Percentiles rank a stretch among this genome's conserved stretches.
Evolutionary conservation across 768 basidiomycete species (phyloP).

Genomic region (Russula compacta): DNA sequence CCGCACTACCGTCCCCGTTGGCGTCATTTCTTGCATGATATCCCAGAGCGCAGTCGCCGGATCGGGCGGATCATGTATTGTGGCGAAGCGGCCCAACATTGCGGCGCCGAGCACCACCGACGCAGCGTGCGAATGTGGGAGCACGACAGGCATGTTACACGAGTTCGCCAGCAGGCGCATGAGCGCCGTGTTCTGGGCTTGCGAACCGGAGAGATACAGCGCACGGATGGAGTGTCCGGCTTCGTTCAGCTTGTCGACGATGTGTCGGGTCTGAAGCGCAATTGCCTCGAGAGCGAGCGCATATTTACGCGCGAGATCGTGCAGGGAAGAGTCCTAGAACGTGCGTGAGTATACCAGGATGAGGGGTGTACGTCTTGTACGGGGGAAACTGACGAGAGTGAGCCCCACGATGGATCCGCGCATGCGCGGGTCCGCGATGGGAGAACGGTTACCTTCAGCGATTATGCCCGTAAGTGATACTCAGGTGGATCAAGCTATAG

Average conservation of each 20-base stretch:
- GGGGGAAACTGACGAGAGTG: conserved; percentile 44
- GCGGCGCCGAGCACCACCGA: conserved; percentile 91
- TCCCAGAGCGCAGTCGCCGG: conserved; percentile 73
- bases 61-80: conserved; percentile 40
- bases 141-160: conserved; percentile 72
- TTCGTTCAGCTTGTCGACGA: conserved; percentile 83
- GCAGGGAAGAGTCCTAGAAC: conserved; percentile 53
- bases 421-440: conserved; percentile 94
- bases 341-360: neutral
- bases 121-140: conserved; percentile 65
- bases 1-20: conserved; percentile 59
- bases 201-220: conserved; percentile 90
- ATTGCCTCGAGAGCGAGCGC: conserved; percentile 88
- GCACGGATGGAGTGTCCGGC: conserved; percentile 74
- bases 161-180: conserved; percentile 88
- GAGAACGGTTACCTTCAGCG: conserved; percentile 80
- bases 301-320: conserved; percentile 85
- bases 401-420: conserved; percentile 85
- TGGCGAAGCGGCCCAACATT: conserved; percentile 86
- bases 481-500: neutral
- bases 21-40: conserved; percentile 97
- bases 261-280: conserved; percentile 89
- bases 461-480: neutral
- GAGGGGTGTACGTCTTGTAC: no score
- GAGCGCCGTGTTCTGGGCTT: conserved; percentile 80